Base-by-base conservation (phyloP, 2,329 filamentous ascomycete genomes). In the Hypoxylon sp. region DNA sequence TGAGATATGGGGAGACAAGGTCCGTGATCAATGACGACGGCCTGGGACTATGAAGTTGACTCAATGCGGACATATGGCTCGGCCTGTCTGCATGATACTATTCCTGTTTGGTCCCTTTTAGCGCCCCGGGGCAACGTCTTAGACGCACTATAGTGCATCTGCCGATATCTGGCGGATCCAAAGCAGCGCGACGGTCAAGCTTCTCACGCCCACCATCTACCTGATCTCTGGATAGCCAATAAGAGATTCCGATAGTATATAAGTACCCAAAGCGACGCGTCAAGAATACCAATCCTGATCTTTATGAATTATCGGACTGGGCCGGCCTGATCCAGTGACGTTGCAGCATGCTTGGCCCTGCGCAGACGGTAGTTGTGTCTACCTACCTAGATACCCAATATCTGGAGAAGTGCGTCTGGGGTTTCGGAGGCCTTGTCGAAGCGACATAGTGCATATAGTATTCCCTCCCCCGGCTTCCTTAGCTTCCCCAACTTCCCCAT, bases 371-470 rank as follows among this genome's bases (percentile, higher is more conserved):
- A 23, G 21, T 30, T 29, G 25, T 29, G 45, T 5, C 11, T 46
- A 25, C n/a, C n/a, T n/a, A n/a, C n/a, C n/a, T n/a, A n/a, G n/a
- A n/a, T n/a, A n/a, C 27, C 48, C 45, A 30, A 58, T 45, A 23
- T 39, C 47, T 43, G 25, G 11, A 50, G 45, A 69, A 63, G 60
- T 63, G 67, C 63, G 60, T 11, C 27, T 68, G 11, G 25, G 9
- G 12, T 21, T 59, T 37, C 48, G 16, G 50, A 51, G 56, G 19
- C 8, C 51, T 32, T 47, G n/a, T 47, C 25, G 43, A 63, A 63
- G 25, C 27, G 25, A 47, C 50, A 11, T 3, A 21, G 8, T 50
- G 41, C 41, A 63, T 54, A 53, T 47, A 45, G 7, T 30, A 21
- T 43, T 29, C n/a, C 34, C 53, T 58, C 29, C 39, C 47, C 55